Evolutionary conservation across 495 filamentous ascomycete species (phyloP), one percentile per base, ranked within the genome.

Genomic region (Trichoderma virens): DNA sequence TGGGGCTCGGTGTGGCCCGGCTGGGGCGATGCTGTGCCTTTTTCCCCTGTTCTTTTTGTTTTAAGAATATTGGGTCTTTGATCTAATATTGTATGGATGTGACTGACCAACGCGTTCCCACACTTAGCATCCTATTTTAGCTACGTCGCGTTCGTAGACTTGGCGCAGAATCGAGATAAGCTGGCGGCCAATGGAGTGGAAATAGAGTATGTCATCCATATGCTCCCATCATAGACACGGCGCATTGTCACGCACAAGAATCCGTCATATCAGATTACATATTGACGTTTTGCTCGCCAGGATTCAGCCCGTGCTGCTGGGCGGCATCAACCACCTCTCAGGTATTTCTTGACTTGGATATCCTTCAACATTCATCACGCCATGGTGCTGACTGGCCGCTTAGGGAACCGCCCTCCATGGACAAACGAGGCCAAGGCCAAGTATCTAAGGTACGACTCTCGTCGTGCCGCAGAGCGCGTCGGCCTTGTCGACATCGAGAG

Each of bases 371-470:
- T 30, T 28, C 27, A 16, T n/a, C 13, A 4, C 20, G 14, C 11
- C 5, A 16, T 13, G 0, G 13, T 30, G 51, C 27, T 56, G 51
- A 56, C 25, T 6, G 13, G 27, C 6, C 51, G 23, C 9, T 4
- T 14, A 84, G 87, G 88, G 43, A 92, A 93, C 75, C 85, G 85
- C 65, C 90, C 90, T 0, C 90, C 90, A 5, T 90, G 87, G 86
- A 82, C 78, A 1, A 73, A 88, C 31, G 84, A 86, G 5, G 84
- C 84, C 54, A 91, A 92, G 77, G 85, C 82, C 18, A 67, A 63
- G 11, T 85, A 90, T 70, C 74, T 75, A 35, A 59, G 66, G 38
- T 82, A 78, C 68, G 89, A 91, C 70, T 68, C 68, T 4, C 66
- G 68, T 6, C 83, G 88, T n/a, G 79, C 86, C 35, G 83, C 85